phyloP scores from a whole-genome alignment of 371 early-diverging fungal species.

The Nematocida ausubeli region DNA sequence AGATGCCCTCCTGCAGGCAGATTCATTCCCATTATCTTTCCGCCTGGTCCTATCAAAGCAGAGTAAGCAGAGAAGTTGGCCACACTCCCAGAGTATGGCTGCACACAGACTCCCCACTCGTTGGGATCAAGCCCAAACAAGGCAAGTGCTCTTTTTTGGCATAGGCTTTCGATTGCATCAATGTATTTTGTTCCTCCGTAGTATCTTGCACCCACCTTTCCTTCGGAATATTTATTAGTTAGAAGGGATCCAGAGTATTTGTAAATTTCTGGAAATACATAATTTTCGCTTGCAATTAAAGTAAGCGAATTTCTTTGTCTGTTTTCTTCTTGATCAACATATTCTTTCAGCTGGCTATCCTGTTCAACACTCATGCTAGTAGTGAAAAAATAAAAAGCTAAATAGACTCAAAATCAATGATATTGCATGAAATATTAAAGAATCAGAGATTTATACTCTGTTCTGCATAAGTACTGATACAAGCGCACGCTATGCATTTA shows the following conservation, averaged over 20 bases:
- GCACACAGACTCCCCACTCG: constrained; percentile 96
- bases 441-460: no score
- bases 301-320: constrained; percentile 85
- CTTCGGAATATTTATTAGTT: constrained; percentile 99
- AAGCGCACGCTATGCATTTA: no score
- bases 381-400: no score
- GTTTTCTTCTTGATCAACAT: constrained; percentile 86
- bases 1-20: constrained; percentile 96
- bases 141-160: constrained; percentile 79
- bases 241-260: constrained; percentile 88
- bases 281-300: constrained; percentile 94
- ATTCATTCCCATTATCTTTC: constrained; percentile 95
- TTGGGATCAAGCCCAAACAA: constrained; percentile 78
- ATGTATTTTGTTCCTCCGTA: constrained; percentile 98
- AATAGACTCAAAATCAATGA: no score
- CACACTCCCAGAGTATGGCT: constrained; percentile 83
- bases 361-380: not conserved
- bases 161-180: constrained; percentile 84
- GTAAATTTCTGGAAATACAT: constrained; percentile 88
- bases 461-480: no score
- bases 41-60: constrained; percentile 88
- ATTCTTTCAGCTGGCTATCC: constrained; percentile 85
- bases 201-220: constrained; percentile 77
- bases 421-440: no score
- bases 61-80: constrained; percentile 93